phyloP scores from a whole-genome alignment of 2,329 filamentous ascomycete genomes.

The Colletotrichum sp. region DNA sequence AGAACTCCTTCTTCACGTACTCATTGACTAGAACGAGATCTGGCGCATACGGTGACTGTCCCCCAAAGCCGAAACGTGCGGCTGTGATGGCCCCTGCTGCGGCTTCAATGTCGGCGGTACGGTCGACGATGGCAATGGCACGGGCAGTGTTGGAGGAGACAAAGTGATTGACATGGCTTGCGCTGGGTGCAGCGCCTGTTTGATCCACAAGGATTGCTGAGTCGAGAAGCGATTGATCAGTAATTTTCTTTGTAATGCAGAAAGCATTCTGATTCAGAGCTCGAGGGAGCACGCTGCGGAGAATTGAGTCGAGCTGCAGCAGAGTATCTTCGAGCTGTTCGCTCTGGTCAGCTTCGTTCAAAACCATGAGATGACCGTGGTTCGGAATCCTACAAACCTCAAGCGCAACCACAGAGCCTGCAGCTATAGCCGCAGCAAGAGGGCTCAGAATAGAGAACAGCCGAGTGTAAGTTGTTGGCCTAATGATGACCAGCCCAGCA shows the following conservation, averaged over 20 bases:
- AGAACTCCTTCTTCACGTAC: constrained; percentile 59
- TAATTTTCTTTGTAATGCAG: constrained; percentile 10
- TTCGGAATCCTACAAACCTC: constrained; percentile 20
- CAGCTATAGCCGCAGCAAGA: constrained; percentile 29
- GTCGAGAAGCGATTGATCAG: neutral
- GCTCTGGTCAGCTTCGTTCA: neutral
- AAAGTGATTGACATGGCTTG: constrained; percentile 5
- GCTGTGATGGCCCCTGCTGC: constrained; percentile 59
- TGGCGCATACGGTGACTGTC: constrained; percentile 64
- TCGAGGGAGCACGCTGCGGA: constrained; percentile 2
- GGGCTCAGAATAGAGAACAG: constrained; percentile 30
- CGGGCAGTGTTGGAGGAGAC: constrained; percentile 26
- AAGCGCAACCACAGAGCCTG: constrained; percentile 32
- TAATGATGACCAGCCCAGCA: constrained; percentile 28
- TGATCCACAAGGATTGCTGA: constrained; percentile 13
- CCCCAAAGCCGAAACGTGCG: constrained; percentile 60
- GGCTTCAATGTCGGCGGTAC: constrained; percentile 57
- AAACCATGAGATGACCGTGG: neutral
- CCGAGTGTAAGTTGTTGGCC: constrained; percentile 26
- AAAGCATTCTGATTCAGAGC: constrained; percentile 11
- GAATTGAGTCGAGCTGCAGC: constrained; percentile 6
- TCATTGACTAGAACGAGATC: constrained; percentile 71
- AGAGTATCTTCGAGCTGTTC: constrained; percentile 11
- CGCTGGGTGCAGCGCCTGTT: neutral
- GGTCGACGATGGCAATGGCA: constrained; percentile 63